phyloP scores from a whole-genome alignment of 176 grass and related monocot species.

The Avena eriantha region DNA sequence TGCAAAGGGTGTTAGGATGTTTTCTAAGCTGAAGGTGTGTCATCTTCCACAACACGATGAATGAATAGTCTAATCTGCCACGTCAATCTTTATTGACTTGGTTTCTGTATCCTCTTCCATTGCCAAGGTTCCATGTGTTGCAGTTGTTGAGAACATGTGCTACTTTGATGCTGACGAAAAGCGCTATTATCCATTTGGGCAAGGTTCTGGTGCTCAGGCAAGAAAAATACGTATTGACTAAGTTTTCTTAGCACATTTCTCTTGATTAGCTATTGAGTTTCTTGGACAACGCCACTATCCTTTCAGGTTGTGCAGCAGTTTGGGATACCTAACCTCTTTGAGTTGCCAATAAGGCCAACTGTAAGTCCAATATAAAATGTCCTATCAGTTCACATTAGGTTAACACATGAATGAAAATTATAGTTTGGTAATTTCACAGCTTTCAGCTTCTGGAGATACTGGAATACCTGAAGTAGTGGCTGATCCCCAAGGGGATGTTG shows the following conservation, averaged over 20 bases:
- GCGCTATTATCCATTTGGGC: conserved; percentile 85
- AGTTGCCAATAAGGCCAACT: conserved; percentile 85
- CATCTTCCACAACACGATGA: conserved; percentile 26
- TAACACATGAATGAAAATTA: conserved; percentile 14
- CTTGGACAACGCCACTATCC: conserved; percentile 13
- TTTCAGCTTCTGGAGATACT: conserved; percentile 93
- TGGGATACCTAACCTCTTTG: conserved; percentile 96
- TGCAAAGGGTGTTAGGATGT: conserved; percentile 98
- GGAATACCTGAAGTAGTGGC: conserved; percentile 88
- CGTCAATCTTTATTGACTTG: conserved; percentile 11
- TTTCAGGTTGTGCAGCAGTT: conserved; percentile 99
- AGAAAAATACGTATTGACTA: conserved; percentile 18
- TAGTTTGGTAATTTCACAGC: conserved; percentile 57
- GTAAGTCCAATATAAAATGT: conserved; percentile 53
- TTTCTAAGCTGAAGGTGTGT: conserved; percentile 96
- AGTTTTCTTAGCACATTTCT: conserved; percentile 23
- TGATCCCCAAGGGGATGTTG: conserved; percentile 90
- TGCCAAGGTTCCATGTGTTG: conserved; percentile 87
- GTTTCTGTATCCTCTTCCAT: conserved; percentile 26
- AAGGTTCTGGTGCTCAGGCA: conserved; percentile 94
- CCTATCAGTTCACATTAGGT: neutral
- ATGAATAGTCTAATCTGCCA: conserved; percentile 19
- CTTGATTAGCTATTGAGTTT: conserved; percentile 35
- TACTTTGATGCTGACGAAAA: conserved; percentile 98
- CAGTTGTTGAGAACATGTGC: conserved; percentile 99